Base-by-base conservation (phyloP, 139 green algal species). In the Ulvella scutata region DNA sequence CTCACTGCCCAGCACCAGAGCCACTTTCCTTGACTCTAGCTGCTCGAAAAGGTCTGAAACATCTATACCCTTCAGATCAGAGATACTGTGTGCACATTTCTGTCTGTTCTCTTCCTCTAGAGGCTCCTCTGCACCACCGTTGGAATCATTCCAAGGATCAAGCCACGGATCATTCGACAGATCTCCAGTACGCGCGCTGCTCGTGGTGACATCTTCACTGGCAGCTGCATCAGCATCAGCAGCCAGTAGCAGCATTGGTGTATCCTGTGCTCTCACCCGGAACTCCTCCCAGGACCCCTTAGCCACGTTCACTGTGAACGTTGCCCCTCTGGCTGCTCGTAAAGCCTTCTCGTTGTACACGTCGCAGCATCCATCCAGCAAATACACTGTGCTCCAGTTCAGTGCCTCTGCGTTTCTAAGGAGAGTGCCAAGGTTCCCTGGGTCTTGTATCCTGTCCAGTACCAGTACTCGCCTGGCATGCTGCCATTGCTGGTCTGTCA, bases 351-450 rank as follows among this genome's bases (percentile, higher is more conserved):
- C 90, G 75, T 92, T 92, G 61, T 83, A 88, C 2, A 83, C 84
- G 75, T 94, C 89, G 51, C 83, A 89, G 81, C 90, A 95, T 29
- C 89, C 89, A 2, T 83, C 83, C 62, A 96, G 82, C 72, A 96
- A 79, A 40, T 86, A 86, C 37, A 87, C 83, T 2, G 79, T 87
- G 37, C 90, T 74, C 51, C 51, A 67, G 7, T 23, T 29, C 0
- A 67, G 51, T 36, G 51, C 51, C 17, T 67, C 51, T 1, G 51
- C 51, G 36, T 75, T 75, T 20, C 90, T 78, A 72, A 92, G 73
- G 72, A 96, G 77, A 0, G 86, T 90, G 21, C 88, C 88, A 34
- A 90, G 74, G 78, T 90, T 90, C 0, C 86, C 86, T 26, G 86
- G 85, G 75, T 90, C 85, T 76, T 88, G 89, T 21, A 93, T 78